Evolutionary conservation across 768 basidiomycete species (phyloP).

Genomic region (Trametes gibbosa): DNA sequence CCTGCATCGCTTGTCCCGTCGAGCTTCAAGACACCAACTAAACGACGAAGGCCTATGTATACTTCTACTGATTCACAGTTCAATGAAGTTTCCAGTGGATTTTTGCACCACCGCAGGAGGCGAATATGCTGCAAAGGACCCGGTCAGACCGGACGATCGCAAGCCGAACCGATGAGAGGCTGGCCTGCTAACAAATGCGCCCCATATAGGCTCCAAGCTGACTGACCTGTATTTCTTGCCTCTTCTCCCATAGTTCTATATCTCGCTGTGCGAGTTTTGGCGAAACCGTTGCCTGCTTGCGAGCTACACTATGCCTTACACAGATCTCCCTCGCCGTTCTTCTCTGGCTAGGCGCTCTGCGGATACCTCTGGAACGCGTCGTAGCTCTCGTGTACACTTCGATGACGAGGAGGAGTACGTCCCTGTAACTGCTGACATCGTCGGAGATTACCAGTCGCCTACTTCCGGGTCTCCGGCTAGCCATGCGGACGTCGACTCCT

Average conservation of each 20-base stretch:
- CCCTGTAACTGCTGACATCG: slow-evolving; percentile 10
- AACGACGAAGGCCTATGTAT: too few relatives aligned
- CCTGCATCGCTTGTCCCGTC: neutral
- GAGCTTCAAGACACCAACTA: too few relatives aligned
- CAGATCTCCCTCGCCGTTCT: slow-evolving; percentile 16
- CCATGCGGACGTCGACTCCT: neutral
- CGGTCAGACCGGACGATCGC: neutral
- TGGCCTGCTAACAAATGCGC: neutral
- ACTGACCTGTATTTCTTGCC: neutral
- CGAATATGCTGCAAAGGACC: neutral
- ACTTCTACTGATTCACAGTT: too few relatives aligned
- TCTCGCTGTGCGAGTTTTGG: neutral
- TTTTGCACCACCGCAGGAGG: too few relatives aligned
- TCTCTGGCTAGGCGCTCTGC: neutral
- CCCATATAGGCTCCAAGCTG: too few relatives aligned
- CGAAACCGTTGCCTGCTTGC: neutral
- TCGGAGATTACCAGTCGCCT: neutral
- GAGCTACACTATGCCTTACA: slow-evolving; percentile 16
- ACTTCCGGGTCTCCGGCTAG: neutral
- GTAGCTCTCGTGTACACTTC: slow-evolving; percentile 14
- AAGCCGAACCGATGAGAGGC: slow-evolving; percentile 1
- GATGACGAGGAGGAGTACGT: slow-evolving; percentile 4
- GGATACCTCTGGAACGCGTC: neutral
- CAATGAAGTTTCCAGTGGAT: too few relatives aligned
- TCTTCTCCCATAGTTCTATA: neutral